phyloP scores from a whole-genome alignment of 257 asterid genomes.

The Solanum bulbocastanum region DNA sequence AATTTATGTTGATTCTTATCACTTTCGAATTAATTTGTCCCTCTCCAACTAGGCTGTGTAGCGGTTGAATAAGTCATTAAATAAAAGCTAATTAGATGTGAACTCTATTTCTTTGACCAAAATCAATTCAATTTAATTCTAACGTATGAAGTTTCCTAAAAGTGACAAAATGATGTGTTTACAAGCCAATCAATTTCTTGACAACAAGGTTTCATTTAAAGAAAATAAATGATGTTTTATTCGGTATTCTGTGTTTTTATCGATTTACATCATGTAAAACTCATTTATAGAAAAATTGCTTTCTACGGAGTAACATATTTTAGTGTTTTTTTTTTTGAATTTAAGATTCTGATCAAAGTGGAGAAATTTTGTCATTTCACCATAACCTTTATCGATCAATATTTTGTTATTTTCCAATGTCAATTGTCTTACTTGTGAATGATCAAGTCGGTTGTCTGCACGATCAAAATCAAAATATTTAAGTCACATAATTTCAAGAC shows the following conservation, averaged over 20 bases:
- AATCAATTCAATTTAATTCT: not conserved
- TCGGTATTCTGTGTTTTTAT: too few species aligned
- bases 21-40: not conserved
- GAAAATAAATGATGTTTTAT: too few species aligned
- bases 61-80: not conserved
- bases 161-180: not conserved
- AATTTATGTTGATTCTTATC: not conserved
- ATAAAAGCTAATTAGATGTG: not conserved
- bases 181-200: not conserved
- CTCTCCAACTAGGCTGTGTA: not conserved
- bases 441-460: not conserved
- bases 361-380: not conserved
- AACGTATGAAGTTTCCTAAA: not conserved
- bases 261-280: too few species aligned
- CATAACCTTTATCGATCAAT: not conserved
- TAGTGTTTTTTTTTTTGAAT: not conserved
- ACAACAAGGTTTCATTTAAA: not conserved
- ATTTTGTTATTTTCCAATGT: not conserved
- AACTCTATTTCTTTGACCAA: not conserved
- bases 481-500: not conserved
- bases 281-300: too few species aligned
- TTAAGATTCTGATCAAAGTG: not conserved
- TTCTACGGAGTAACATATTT: too few species aligned
- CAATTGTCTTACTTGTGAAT: not conserved
- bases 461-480: too few species aligned